phyloP scores from a whole-genome alignment of 257 asterid genomes.

The Dorcoceras hygrometricum region DNA sequence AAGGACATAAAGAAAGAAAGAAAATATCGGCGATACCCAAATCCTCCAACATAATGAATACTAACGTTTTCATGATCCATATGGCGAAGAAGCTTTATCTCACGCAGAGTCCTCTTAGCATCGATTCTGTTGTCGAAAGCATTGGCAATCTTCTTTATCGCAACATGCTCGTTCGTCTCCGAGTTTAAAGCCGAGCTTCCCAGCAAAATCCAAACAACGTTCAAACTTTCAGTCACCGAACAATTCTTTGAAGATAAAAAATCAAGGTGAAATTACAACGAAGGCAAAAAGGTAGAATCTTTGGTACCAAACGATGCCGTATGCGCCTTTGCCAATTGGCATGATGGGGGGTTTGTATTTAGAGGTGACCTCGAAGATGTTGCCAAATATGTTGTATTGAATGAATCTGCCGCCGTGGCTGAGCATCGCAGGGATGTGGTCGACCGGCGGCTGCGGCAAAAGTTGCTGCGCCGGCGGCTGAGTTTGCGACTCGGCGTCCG shows the following conservation, averaged over 20 bases:
- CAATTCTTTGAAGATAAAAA: not conserved
- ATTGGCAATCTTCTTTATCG: slow-evolving; percentile 92
- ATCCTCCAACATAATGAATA: slow-evolving; percentile 13
- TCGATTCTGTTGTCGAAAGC: slow-evolving; percentile 93
- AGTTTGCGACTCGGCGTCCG: slow-evolving; percentile 56
- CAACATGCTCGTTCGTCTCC: slow-evolving; percentile 94
- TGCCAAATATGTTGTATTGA: slow-evolving; percentile 89
- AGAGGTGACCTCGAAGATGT: slow-evolving; percentile 92
- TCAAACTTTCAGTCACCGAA: not conserved
- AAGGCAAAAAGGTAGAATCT: not conserved
- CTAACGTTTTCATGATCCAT: slow-evolving; percentile 99
- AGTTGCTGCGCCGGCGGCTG: slow-evolving; percentile 24
- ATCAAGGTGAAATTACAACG: not conserved
- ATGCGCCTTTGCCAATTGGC: slow-evolving; percentile 99
- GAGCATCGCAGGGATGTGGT: slow-evolving; percentile 70
- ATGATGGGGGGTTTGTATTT: slow-evolving; percentile 95
- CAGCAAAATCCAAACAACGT: slow-evolving; percentile 1
- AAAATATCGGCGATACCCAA: not conserved
- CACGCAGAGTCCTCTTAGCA: slow-evolving; percentile 98
- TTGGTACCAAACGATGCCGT: slow-evolving; percentile 95
- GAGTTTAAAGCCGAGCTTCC: slow-evolving; percentile 84
- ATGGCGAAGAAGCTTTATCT: slow-evolving; percentile 97
- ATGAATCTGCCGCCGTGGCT: slow-evolving; percentile 92
- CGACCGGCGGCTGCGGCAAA: slow-evolving; percentile 44
- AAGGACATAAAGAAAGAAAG: too few species aligned